Base-by-base conservation (phyloP, 2,329 filamentous ascomycete species). In the Penicillium capsulatum region DNA sequence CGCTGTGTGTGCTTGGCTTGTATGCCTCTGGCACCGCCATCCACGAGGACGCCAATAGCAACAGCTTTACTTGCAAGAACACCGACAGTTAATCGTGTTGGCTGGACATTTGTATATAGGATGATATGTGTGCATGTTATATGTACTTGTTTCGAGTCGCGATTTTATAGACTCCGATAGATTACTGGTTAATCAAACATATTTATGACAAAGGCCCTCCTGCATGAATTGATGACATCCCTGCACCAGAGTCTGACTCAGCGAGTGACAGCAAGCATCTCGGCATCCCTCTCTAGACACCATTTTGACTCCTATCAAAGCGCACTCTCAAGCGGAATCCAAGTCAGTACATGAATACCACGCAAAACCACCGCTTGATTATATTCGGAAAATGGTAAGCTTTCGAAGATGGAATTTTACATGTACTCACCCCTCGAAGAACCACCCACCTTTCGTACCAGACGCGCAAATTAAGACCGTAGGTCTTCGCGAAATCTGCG, bases 31-130 rank as follows among this genome's bases (percentile, higher is more conserved):
- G 47, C 17, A 50, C 44, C 19, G 47, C 38, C 26, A 51, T 49
- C 29, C 34, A 44, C 34, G 39, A 48, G 53, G 57, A 64, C 36
- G 34, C 55, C 5, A 47, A 53, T 24, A 59, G 54, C 17, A 46
- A 38, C 30, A 66, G 60, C 42, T 70, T 68, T 39, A 61, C 60
- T 4, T 70, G 67, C 41, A 59, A 59, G 36, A 63, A 58, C 38
- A 64, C 47, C n/a, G 50, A 51, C 13, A 34, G 38, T 30, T 54
- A 38, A 34, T 29, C 27, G 2, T 20, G 30, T 15, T 8, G 9
- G 14, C 7, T 17, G 20, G 8, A 37, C 16, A 16, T 16, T 29
- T 33, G 17, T 38, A 32, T 29, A 22, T 34, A 5, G 19, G 29
- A 16, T 26, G 31, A 33, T 29, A 14, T 34, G n/a, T 20, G 13